Evolutionary conservation across 2,329 filamentous ascomycete species (phyloP).

Genomic region (Fusarium verrucosum): DNA sequence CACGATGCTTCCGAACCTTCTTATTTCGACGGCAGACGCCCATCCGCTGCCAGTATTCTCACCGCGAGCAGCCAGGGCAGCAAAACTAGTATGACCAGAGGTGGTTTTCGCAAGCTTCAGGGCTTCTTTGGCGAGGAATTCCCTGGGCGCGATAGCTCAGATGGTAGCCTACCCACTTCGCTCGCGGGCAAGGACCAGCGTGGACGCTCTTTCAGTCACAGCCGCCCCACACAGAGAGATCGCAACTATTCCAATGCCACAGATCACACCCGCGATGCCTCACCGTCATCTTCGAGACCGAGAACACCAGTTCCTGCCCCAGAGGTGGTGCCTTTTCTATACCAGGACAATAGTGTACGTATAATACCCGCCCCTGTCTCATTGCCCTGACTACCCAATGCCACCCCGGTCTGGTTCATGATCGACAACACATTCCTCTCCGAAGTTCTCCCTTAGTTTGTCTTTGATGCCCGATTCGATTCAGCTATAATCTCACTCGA

Average conservation of each 20-base stretch:
- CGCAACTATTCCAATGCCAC: conserved; percentile 83
- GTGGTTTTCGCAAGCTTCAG: conserved; percentile 83
- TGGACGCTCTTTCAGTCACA: conserved; percentile 70
- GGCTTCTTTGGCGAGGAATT: conserved; percentile 95
- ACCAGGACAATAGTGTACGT: conserved; percentile 80
- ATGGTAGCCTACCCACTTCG: conserved; percentile 68
- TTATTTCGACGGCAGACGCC: conserved; percentile 79
- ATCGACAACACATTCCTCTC: conserved; percentile 33
- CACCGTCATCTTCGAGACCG: conserved; percentile 79
- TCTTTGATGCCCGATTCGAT: conserved; percentile 8
- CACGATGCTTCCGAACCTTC: conserved; percentile 70
- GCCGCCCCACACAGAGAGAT: conserved; percentile 68
- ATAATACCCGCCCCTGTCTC: conserved; percentile 40
- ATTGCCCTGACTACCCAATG: conserved; percentile 24
- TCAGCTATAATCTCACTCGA: conserved; percentile 4
- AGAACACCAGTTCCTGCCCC: conserved; percentile 87
- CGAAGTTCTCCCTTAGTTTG: conserved; percentile 16
- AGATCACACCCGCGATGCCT: conserved; percentile 76
- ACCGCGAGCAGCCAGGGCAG: conserved; percentile 88
- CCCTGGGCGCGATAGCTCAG: conserved; percentile 76
- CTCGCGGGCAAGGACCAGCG: conserved; percentile 66
- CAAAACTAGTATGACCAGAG: conserved; percentile 73
- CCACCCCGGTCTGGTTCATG: conserved; percentile 13
- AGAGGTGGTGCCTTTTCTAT: conserved; percentile 97
- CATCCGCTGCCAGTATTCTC: conserved; percentile 83